Conservation (phyloP, 78 protist species). For the Dictyostelium citrinum region DNA sequence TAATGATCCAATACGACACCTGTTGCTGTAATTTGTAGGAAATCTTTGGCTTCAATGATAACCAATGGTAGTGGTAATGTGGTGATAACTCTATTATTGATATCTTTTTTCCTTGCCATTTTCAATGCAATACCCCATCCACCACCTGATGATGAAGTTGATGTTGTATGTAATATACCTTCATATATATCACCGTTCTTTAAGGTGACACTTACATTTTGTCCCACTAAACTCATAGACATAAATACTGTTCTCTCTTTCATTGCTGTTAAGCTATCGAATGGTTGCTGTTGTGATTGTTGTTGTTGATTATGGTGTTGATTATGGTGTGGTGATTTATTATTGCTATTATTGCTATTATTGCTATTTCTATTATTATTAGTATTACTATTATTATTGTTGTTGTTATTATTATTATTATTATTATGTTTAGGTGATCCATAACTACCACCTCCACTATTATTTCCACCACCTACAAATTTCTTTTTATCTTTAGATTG, state of each 20-base stretch:
- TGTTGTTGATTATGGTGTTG: neutral
- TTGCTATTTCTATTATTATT: neutral
- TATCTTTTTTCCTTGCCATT: conserved; percentile 71
- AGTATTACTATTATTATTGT: neutral
- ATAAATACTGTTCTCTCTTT: conserved; percentile 43
- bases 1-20: conserved; percentile 51
- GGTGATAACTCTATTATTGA: neutral
- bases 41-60: conserved; percentile 54
- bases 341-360: neutral
- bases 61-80: conserved; percentile 43
- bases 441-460: neutral
- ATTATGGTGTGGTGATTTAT: neutral
- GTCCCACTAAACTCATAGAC: conserved; percentile 44
- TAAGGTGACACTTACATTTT: conserved; percentile 20
- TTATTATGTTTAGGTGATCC: conserved; percentile 1
- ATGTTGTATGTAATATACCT: conserved; percentile 53
- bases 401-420: neutral
- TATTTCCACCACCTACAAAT: neutral
- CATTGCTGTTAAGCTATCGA: neutral
- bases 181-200: conserved; percentile 75
- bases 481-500: conserved; percentile 6
- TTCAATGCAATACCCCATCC: conserved; percentile 57
- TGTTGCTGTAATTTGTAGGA: conserved; percentile 56
- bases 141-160: neutral
- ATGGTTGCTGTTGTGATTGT: neutral